Percentiles rank a stretch among this genome's conserved stretches.
Conservation (phyloP, 2,329 filamentous ascomycete genomes). For the Sordariomycetes sp. region DNA sequence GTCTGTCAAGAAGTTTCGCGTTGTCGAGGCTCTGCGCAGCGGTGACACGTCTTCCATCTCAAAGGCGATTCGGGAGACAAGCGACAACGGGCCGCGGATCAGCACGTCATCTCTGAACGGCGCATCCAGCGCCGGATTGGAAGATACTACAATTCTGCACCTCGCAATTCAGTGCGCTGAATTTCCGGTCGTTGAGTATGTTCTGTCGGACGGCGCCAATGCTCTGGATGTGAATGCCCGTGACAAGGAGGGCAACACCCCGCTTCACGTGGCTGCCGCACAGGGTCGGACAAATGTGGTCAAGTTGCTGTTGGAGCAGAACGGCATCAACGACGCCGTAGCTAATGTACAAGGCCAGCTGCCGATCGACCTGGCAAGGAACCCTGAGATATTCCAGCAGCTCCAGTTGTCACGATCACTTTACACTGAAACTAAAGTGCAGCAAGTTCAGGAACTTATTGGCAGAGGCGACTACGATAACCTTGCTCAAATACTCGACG, state of each 20-base stretch:
- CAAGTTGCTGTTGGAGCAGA: conserved; percentile 71
- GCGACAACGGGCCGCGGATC: conserved; percentile 39
- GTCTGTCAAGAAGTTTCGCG: conserved; percentile 86
- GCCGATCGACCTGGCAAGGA: conserved; percentile 81
- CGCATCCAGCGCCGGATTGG: conserved; percentile 37
- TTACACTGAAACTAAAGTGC: conserved; percentile 79
- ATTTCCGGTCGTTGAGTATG: conserved; percentile 83
- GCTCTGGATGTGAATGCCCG: conserved; percentile 77
- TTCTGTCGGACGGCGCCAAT: conserved; percentile 65
- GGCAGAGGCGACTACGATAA: conserved; percentile 63
- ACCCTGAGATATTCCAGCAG: conserved; percentile 90
- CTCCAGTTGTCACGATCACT: conserved; percentile 83
- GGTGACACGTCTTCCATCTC: conserved; percentile 88
- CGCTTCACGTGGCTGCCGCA: conserved; percentile 77
- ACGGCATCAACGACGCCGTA: conserved; percentile 79
- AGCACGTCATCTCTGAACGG: conserved; percentile 47
- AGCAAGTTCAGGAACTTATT: conserved; percentile 75
- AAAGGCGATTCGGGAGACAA: conserved; percentile 66
- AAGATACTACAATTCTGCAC: conserved; percentile 86
- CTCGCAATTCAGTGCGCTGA: conserved; percentile 94
- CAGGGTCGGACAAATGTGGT: conserved; percentile 77
- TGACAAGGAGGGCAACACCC: conserved; percentile 90
- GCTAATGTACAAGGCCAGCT: conserved; percentile 78
- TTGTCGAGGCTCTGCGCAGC: conserved; percentile 85
- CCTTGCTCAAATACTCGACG: conserved; percentile 72